phyloP scores from a whole-genome alignment of 2,329 filamentous ascomycete species.

The Thermomyces lanuginosus region DNA sequence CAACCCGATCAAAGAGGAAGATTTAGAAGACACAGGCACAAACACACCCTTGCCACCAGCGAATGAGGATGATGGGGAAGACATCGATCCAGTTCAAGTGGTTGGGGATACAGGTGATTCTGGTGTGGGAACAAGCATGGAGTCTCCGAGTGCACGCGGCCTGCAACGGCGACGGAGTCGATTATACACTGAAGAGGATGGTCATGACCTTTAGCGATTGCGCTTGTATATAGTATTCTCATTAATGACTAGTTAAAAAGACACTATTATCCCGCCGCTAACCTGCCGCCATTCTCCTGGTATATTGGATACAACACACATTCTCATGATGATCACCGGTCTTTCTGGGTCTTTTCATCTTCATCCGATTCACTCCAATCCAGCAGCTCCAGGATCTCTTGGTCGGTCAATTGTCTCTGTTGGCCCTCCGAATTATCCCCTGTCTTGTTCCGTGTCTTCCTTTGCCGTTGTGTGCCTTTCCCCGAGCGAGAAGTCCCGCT shows the following conservation, averaged over 20 bases:
- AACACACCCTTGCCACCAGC: slow-evolving; percentile 9
- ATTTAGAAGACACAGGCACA: slow-evolving; percentile 11
- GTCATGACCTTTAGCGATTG: slow-evolving; percentile 1
- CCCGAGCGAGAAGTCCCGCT: slow-evolving; percentile 26
- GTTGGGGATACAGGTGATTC: slow-evolving; percentile 16
- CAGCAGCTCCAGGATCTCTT: slow-evolving; percentile 55
- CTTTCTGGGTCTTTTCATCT: slow-evolving; percentile 2
- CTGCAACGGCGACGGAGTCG: slow-evolving; percentile 20
- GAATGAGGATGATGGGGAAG: slow-evolving; percentile 9
- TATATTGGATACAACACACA: no score
- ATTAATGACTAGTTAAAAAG: no score
- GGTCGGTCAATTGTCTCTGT: slow-evolving; percentile 50
- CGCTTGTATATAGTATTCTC: no score
- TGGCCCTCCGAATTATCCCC: slow-evolving; percentile 43
- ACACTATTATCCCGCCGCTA: no score
- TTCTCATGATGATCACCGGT: no score
- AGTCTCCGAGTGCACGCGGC: slow-evolving; percentile 15
- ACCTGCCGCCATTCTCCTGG: no score
- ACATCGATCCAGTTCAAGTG: slow-evolving; percentile 7
- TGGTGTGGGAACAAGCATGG: slow-evolving; percentile 39
- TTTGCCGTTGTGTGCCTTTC: slow-evolving; percentile 51
- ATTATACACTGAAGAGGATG: slow-evolving; percentile 7
- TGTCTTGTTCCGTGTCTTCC: slow-evolving; percentile 47
- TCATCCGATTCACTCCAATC: slow-evolving; percentile 26
- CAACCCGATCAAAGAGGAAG: slow-evolving; percentile 15